These are phyloP conservation scores for Schwanniomyces polymorphus DNA, from an alignment of 805 yeast genomes.

Conservation along the genomic window DNA sequence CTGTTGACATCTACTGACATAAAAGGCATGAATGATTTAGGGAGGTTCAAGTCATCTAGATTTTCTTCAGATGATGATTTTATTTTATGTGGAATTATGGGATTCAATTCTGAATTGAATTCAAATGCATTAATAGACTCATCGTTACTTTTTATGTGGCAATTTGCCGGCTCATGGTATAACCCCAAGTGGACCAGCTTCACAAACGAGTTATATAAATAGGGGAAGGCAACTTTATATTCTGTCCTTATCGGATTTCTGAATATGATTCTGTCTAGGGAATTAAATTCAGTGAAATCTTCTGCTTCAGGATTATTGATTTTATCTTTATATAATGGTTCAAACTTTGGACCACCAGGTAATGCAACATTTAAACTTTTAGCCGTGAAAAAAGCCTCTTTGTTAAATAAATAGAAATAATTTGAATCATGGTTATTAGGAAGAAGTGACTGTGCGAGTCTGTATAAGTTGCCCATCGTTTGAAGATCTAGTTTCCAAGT, in stretches of 20 bases:
- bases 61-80: conserved; percentile 12
- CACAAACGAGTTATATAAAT: conserved; percentile 75
- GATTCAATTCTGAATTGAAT: conserved; percentile 55
- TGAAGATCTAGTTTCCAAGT: conserved; percentile 65
- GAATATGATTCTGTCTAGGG: conserved; percentile 83
- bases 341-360: conserved; percentile 97
- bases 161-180: conserved; percentile 65
- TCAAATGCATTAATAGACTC: conserved; percentile 48
- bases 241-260: conserved; percentile 78
- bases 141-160: conserved; percentile 39
- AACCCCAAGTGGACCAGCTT: conserved; percentile 59
- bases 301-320: conserved; percentile 60
- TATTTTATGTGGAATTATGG: conserved; percentile 39
- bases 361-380: conserved; percentile 84
- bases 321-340: conserved; percentile 69
- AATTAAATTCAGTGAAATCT: conserved; percentile 87
- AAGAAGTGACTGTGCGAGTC: conserved; percentile 70
- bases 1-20: conserved; percentile 23
- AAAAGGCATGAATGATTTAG: conserved; percentile 50
- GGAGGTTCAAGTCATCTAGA: conserved; percentile 40
- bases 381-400: conserved; percentile 81
- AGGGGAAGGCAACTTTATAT: conserved; percentile 84
- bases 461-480: conserved; percentile 63
- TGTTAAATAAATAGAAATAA: conserved; percentile 71
- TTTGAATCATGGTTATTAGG: conserved; percentile 60